Evolutionary conservation across 2,329 filamentous ascomycete genomes (phyloP), one percentile per base, ranked within the genome.

Genomic region (Paraphaeosphaeria sporulosa): DNA sequence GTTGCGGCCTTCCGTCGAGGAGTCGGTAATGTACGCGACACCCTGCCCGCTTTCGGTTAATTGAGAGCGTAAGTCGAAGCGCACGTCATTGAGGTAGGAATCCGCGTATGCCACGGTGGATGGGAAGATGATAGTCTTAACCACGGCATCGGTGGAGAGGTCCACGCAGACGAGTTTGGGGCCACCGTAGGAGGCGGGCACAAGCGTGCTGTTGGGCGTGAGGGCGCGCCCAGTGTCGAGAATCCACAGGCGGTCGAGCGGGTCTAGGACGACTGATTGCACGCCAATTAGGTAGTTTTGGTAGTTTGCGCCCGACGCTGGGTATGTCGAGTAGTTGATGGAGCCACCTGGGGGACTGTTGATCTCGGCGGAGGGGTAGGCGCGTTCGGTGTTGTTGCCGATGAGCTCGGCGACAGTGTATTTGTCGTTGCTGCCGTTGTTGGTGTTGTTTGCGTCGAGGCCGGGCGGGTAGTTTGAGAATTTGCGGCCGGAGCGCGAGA

Each of bases 1-100:
- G 36, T 83, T 84, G 82, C 80, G 79, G 40, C 83, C 83, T 68
- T 83, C 81, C 47, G 69, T 67, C 48, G 76, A 81, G 36, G 79
- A 82, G 64, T 86, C 84, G 25, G 83, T 85, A 66, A 86, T 84
- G 68, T 86, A 86, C 0, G 82, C 83, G 15, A 85, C 66, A 19
- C 83, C 83, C 30, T 79, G 64, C 3, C 82, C 82, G 2, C 76
- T 76, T 15, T 71, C 61, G 0, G 80, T 81, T 7, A 82, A 36
- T 19, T 70, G 67, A 2, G 79, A 54, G 15, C 79, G 78, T n/a
- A 85, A 76, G 63, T 86, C 83, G 70, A 86, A 83, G 52, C 84
- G 81, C 9, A 86, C 75, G 61, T 86, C 84, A 66, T 86, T 86
- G 38, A 84, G 78, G 62, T 86, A 86, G 17, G 78, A 82, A 63